Conservation (phyloP, 768 basidiomycete genomes). For the Auricularia auricula-judae region DNA sequence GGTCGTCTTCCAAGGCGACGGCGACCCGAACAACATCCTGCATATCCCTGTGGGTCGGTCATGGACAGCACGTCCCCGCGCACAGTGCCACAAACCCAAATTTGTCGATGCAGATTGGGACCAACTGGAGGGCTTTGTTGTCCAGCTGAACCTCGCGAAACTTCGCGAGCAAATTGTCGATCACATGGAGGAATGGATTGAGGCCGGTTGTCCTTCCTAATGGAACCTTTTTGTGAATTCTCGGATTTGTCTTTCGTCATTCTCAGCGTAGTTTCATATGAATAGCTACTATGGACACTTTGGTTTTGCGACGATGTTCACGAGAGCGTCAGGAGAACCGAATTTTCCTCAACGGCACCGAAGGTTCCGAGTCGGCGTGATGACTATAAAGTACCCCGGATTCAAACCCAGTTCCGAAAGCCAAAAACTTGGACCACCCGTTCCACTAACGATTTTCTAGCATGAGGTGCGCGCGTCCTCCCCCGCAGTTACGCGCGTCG, state of each 20-base stretch:
- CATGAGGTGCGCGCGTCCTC: no score
- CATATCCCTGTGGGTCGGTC: not conserved
- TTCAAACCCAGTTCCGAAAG: constrained; percentile 90
- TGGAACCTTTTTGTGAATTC: no score
- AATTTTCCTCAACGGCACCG: no score
- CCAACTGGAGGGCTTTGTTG: constrained; percentile 19
- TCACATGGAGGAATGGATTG: constrained; percentile 80
- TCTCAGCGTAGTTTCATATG: no score
- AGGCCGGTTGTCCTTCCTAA: constrained; percentile 70
- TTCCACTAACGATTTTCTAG: constrained; percentile 14
- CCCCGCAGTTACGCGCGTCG: no score
- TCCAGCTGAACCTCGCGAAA: constrained; percentile 8
- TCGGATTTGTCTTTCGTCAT: no score
- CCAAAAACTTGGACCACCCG: constrained; percentile 75
- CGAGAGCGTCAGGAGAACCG: no score
- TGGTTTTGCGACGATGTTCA: no score
- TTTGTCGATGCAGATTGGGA: constrained; percentile 12
- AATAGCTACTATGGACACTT: no score
- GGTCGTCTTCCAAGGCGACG: not conserved
- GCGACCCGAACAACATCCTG: not conserved
- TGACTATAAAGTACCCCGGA: constrained; percentile 83
- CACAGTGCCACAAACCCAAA: not conserved
- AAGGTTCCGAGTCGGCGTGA: no score
- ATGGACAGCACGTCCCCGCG: not conserved
- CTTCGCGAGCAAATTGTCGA: constrained; percentile 46